Conservation (phyloP, 331 rosid species). For the Arachis monticola region DNA sequence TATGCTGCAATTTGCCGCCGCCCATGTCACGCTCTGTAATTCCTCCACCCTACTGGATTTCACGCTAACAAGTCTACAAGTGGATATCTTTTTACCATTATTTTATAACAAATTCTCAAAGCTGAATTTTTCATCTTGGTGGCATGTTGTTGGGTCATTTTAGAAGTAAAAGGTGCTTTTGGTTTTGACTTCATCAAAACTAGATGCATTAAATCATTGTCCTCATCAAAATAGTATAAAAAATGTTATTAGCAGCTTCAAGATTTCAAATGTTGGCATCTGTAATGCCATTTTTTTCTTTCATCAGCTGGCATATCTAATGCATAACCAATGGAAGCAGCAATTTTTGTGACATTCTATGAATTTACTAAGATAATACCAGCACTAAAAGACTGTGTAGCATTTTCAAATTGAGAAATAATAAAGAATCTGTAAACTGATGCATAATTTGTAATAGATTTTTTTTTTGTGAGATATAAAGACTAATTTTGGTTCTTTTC, state of each 20-base stretch:
- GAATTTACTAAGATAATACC: conserved; percentile 96
- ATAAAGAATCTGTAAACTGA: not conserved
- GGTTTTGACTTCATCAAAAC: conserved; percentile 54
- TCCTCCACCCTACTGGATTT: conserved; percentile 51
- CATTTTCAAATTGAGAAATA: conserved; percentile 87
- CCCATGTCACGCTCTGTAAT: no score
- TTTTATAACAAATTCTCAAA: conserved; percentile 59
- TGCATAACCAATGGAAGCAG: conserved; percentile 90
- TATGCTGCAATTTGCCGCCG: no score
- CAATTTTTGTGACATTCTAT: conserved; percentile 92
- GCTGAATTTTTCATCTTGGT: conserved; percentile 58
- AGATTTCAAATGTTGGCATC: conserved; percentile 7
- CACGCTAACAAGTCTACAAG: conserved; percentile 67
- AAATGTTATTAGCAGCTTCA: conserved; percentile 26
- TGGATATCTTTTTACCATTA: conserved; percentile 58
- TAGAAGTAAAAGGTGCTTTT: conserved; percentile 57
- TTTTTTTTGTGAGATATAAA: no score
- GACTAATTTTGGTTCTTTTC: no score
- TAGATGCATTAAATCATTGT: not conserved
- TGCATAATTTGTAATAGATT: no score
- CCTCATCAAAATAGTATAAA: not conserved
- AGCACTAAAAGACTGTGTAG: conserved; percentile 97
- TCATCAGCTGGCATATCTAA: conserved; percentile 91
- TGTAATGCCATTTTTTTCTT: conserved; percentile 85
- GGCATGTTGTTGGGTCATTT: conserved; percentile 62